Conservation (phyloP, 2,329 filamentous ascomycete species). For the Paraphaeosphaeria sporulosa region DNA sequence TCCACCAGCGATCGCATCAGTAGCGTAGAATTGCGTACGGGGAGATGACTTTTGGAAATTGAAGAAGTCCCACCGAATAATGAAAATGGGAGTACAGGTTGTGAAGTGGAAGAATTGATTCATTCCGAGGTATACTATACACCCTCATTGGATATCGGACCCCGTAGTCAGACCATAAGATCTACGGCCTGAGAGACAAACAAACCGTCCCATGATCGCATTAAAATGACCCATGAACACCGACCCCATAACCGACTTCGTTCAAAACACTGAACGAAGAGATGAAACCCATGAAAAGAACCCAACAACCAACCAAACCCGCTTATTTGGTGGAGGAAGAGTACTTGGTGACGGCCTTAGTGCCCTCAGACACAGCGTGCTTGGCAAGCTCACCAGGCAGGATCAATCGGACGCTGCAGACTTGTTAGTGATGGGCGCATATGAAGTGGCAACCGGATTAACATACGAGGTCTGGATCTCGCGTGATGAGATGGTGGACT, state of each 20-base stretch:
- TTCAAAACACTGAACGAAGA: slow-evolving; percentile 54
- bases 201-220: slow-evolving; percentile 61
- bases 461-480: slow-evolving; percentile 96
- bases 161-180: slow-evolving; percentile 48
- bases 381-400: slow-evolving; percentile 98
- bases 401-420: slow-evolving; percentile 82
- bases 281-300: slow-evolving; percentile 61
- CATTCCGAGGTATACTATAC: slow-evolving; percentile 54
- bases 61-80: neutral
- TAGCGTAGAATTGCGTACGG: neutral
- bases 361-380: slow-evolving; percentile 99
- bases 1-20: too few relatives aligned
- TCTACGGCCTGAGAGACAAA: slow-evolving; percentile 48
- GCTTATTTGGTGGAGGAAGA: slow-evolving; percentile 98
- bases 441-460: neutral
- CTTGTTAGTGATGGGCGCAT: slow-evolving; percentile 34
- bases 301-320: slow-evolving; percentile 49
- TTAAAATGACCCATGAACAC: slow-evolving; percentile 58
- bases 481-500: slow-evolving; percentile 98
- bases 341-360: slow-evolving; percentile 99
- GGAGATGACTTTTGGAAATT: too few relatives aligned
- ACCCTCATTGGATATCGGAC: slow-evolving; percentile 47
- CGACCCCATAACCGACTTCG: slow-evolving; percentile 48
- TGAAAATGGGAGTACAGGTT: slow-evolving; percentile 3
- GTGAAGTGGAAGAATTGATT: slow-evolving; percentile 51